Base-by-base conservation (phyloP, 768 basidiomycete genomes). In the Naganishia randhawae region DNA sequence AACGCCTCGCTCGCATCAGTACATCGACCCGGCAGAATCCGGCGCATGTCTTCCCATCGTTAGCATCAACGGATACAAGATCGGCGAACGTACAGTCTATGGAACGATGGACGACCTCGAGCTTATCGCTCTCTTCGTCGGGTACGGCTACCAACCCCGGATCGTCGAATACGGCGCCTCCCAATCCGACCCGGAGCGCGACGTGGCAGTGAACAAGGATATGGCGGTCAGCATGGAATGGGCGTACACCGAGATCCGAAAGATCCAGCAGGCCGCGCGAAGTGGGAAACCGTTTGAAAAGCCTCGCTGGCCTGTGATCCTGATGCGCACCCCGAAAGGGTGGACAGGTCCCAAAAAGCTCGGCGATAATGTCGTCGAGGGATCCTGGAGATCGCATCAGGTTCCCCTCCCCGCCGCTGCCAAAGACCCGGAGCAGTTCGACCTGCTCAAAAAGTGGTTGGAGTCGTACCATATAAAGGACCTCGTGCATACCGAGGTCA, bases 81-180 rank as follows among this genome's bases (percentile, higher is more conserved):
- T 94, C 69, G 90, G 89, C 0, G 90, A 93, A 76, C 85, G 91
- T 41, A 94, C 92, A 17, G 88, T 96, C 68, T 88, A 87, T 68
- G 92, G 92, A 45, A 88, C 88, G 25, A 92, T 94, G 91, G 92
- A 94, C 74, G 84, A 95, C 76, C 87, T 88, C 73, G 92, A 94
- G 76, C 80, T 93, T 31, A 84, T 82, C 9, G 73, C 73, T 54
- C 70, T 78, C 16, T 76, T 75, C 72, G 75, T 76, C 31, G 77
- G 75, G 3, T 91, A 91, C 75, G 90, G 92, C n/a, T 95, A 93
- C 77, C 88, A 92, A 81, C 87, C 87, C 61, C 86, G 89, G 55
- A 87, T 95, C 70, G 87, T 96, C 69, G 86, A 89, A 65, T 83
- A 82, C 73, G 76, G 75, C 29, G 68, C 75, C 9, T 65, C 74